Percentiles rank a stretch among this genome's conserved stretches.
phyloP scores from a whole-genome alignment of 139 green algal species.

The Chlorella sp. region DNA sequence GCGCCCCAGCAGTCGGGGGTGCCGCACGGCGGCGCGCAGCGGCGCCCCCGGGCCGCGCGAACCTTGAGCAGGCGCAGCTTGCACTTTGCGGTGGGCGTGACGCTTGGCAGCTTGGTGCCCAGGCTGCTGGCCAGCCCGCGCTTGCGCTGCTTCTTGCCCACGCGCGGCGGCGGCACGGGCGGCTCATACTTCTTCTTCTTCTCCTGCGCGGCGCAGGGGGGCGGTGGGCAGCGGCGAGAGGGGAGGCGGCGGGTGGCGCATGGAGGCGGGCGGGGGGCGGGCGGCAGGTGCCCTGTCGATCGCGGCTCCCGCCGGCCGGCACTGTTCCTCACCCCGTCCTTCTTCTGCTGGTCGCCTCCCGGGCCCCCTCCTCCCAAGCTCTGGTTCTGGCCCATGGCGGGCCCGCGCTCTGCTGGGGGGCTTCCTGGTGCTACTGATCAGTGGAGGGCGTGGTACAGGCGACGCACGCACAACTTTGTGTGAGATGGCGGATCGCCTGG shows the following conservation, averaged over 20 bases:
- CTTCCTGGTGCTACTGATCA: no score
- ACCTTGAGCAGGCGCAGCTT: slow-evolving; percentile 97
- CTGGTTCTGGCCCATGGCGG: slow-evolving; percentile 22
- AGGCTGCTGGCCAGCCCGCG: slow-evolving; percentile 69
- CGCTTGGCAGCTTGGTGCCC: slow-evolving; percentile 80
- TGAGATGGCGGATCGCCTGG: no score
- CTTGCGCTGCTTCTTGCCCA: slow-evolving; percentile 92
- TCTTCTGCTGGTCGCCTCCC: slow-evolving; percentile 14
- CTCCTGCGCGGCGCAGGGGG: slow-evolving; percentile 27
- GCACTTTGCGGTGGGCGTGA: slow-evolving; percentile 94
- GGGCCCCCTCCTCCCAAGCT: slow-evolving; percentile 9
- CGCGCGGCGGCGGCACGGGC: slow-evolving; percentile 87
- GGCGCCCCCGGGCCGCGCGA: no score
- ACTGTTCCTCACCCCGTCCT: slow-evolving; percentile 9
- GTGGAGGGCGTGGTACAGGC: no score
- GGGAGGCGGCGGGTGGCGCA: no score
- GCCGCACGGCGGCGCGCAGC: no score
- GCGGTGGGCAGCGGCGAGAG: no score
- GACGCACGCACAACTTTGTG: no score
- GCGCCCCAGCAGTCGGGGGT: no score
- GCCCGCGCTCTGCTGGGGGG: no score
- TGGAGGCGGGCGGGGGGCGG: no score
- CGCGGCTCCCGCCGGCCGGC: neutral
- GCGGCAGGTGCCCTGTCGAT: no score
- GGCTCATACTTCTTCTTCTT: slow-evolving; percentile 99